A percentile compares a stretch with the other conserved stretches of the same genome.
These are phyloP conservation scores for Trifolium pratense DNA, from an alignment of 306 rosid species.

Conservation along the genomic window DNA sequence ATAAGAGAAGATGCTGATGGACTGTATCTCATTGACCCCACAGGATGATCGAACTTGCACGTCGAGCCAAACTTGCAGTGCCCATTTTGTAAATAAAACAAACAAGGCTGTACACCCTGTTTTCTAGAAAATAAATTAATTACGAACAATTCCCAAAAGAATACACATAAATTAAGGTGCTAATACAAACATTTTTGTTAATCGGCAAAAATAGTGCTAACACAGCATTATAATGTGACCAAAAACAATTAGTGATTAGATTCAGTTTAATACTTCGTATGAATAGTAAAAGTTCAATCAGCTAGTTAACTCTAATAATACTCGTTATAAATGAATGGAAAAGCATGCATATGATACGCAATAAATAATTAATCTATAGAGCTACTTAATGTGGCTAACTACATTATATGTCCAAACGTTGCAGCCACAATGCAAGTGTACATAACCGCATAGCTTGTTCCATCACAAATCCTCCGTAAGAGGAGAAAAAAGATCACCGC, in stretches of 20 bases:
- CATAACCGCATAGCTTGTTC: not conserved
- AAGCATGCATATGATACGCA: not conserved
- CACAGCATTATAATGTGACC: no score
- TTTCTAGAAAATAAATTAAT: conserved; percentile 46
- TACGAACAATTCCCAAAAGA: conserved; percentile 33
- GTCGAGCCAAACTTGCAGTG: conserved; percentile 84
- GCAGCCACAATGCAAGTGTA: not conserved
- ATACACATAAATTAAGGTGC: conserved; percentile 9
- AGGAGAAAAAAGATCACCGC: not conserved
- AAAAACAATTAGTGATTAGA: no score
- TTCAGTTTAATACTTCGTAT: no score
- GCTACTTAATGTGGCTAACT: conserved; percentile 16
- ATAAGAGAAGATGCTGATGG: conserved; percentile 70
- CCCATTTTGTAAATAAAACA: conserved; percentile 57
- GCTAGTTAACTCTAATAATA: conserved; percentile 3
- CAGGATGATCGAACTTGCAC: conserved; percentile 90
- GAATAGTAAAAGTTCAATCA: no score
- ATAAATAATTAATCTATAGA: not conserved
- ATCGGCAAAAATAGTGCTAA: no score
- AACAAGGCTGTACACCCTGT: conserved; percentile 62
- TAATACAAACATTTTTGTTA: not conserved
- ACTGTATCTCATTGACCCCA: conserved; percentile 66
- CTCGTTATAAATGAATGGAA: not conserved
- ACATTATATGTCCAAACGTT: conserved; percentile 7
- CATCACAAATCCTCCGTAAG: conserved; percentile 15